A percentile compares a stretch with the other conserved stretches of the same genome.
Conservation (phyloP, 345 rosid genomes). For the Gynandropsis gynandra region DNA sequence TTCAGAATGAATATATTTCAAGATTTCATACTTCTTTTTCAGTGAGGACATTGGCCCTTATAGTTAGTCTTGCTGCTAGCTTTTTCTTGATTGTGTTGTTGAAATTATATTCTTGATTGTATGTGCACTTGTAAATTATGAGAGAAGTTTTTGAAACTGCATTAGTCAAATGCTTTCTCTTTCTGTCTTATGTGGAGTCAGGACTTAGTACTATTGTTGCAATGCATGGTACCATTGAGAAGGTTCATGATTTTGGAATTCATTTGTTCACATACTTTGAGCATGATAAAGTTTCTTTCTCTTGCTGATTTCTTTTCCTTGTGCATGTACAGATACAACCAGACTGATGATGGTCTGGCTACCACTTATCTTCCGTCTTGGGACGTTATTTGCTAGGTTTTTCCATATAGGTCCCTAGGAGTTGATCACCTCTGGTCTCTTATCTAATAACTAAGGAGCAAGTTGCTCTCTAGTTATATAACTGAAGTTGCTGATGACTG, state of each 20-base stretch:
- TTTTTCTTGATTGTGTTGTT: too few species aligned
- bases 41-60: too few species aligned
- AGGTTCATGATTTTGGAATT: background rate
- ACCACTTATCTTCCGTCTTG: background rate
- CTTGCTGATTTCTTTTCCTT: background rate
- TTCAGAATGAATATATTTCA: too few species aligned
- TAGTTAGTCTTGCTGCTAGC: too few species aligned
- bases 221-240: background rate
- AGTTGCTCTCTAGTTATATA: background rate
- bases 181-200: too few species aligned
- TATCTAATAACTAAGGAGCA: background rate
- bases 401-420: conserved; percentile 6
- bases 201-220: background rate
- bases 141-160: too few species aligned
- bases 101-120: too few species aligned
- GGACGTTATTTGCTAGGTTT: background rate
- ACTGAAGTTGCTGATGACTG: conserved; percentile 1
- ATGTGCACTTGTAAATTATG: too few species aligned
- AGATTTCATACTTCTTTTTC: too few species aligned
- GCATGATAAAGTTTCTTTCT: background rate
- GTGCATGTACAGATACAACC: background rate
- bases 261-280: background rate
- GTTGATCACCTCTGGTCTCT: conserved; percentile 3
- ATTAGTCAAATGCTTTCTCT: too few species aligned
- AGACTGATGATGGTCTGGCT: background rate